Percentiles rank a stretch among this genome's conserved stretches.
Evolutionary conservation across 352 stramenopile species (phyloP).

Genomic region (Globisporangium emineosum): DNA sequence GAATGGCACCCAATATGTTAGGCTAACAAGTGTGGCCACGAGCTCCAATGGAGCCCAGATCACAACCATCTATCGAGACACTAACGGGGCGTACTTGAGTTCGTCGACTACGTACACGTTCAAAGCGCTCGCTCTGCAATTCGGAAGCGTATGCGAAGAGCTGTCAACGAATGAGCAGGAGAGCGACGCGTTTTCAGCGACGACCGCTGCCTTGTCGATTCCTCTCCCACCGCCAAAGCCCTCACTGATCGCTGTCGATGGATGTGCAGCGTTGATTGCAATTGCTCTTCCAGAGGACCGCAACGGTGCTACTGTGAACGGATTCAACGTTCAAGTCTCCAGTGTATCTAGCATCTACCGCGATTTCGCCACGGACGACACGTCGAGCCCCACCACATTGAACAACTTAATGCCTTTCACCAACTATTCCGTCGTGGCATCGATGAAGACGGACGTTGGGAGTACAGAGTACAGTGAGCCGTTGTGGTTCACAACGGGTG

Average conservation of each 20-base stretch:
- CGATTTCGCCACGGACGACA: slow-evolving; percentile 10
- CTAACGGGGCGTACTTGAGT: slow-evolving; percentile 15
- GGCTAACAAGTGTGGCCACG: slow-evolving; percentile 24
- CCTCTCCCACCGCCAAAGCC: slow-evolving; percentile 24
- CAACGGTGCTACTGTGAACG: slow-evolving; percentile 25
- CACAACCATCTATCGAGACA: slow-evolving; percentile 21
- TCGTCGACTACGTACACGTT: slow-evolving; percentile 35
- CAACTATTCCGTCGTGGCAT: slow-evolving; percentile 29
- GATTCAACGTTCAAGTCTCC: background rate
- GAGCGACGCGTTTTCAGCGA: slow-evolving; percentile 29
- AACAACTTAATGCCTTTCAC: slow-evolving; percentile 24
- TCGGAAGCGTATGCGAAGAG: slow-evolving; percentile 34
- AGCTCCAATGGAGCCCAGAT: slow-evolving; percentile 16
- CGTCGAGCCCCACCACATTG: slow-evolving; percentile 12
- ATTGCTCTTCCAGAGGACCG: slow-evolving; percentile 28
- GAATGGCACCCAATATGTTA: slow-evolving; percentile 18
- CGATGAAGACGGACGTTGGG: slow-evolving; percentile 12
- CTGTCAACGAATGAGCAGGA: slow-evolving; percentile 20
- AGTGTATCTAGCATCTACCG: background rate
- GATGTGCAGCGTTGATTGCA: slow-evolving; percentile 23
- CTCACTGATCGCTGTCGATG: slow-evolving; percentile 16
- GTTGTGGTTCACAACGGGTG: slow-evolving; percentile 23
- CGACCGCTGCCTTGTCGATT: slow-evolving; percentile 24
- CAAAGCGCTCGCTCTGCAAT: slow-evolving; percentile 41
- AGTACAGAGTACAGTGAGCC: slow-evolving; percentile 20